Evolutionary conservation across 495 filamentous ascomycete species (phyloP), one percentile per base, ranked within the genome.

Genomic region (Hyphodiscus hymeniophilus): DNA sequence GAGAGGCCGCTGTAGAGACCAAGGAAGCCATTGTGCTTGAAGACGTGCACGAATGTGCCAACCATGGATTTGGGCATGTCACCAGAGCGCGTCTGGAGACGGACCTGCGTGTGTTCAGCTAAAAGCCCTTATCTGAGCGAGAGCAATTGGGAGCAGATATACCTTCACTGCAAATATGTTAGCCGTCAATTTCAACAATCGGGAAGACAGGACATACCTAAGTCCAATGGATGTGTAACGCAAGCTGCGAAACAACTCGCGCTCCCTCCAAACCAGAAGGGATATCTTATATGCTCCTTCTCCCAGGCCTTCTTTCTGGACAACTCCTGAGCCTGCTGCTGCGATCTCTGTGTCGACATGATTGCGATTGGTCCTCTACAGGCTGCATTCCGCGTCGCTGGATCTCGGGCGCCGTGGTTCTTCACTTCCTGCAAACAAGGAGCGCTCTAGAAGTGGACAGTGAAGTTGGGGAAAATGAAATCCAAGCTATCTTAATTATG

Each of bases 201-300:
- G 33, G 30, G 11, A n/a, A 33, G 32, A 39, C 3, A 15, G 10
- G 15, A 69, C 79, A 58, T 69, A 87, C 84, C 73, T 33, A 86
- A 72, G 76, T 94, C 88, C 56, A 96, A 71, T 22, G 90, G 90
- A 71, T 96, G 90, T 26, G 90, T 96, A 18, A 94, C 80, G 54
- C 79, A 80, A 10, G 90, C 90, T 30, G 90, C 89, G 69, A 94
- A 82, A 63, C 85, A 91, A 54, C 84, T 89, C 16, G 90, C 87
- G 59, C 84, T 91, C 18, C 90, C 90, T 32, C 90, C 90, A 66
- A 96, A 94, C 90, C 90, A 95, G 68, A 95, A 92, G 23, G 85
- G 85, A 63, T 88, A 88, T 51, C 75, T 74, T 33, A 82, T 69
- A 20, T 52, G 40, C 22, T 42, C 43, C 58, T 65, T 69, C 49